Base-by-base conservation (phyloP, 2,329 filamentous ascomycete genomes). In the Leptographium radiaticola region DNA sequence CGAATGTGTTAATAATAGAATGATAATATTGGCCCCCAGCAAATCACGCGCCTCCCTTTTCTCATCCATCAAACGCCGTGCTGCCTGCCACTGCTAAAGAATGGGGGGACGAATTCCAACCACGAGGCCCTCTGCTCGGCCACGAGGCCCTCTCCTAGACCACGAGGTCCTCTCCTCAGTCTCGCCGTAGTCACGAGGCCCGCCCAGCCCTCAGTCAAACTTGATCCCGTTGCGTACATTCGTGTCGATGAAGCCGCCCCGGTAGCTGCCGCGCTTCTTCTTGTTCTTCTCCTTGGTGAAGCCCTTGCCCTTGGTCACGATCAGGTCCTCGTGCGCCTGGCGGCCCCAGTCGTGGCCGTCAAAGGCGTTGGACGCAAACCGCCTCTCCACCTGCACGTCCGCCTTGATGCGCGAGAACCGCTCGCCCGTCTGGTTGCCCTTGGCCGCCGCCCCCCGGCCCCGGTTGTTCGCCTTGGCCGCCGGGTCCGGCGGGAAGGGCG, bases 241-340 rank as follows among this genome's bases (percentile, higher is more conserved):
- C 52, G 91, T 86, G 66, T 98, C 90, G 63, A 98, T 95, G 52
- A 78, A 70, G 8, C 93, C 93, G 46, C 93, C 93, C 49, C 86
- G 83, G 76, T 95, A 98, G 60, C 85, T 88, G 51, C 93, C 93
- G 62, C 83, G 78, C 77, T 89, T 90, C 79, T 89, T 93, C 77
- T 98, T 98, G 73, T 98, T 98, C 83, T 98, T 98, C 75, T 97
- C 93, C 76, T 98, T 98, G 56, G 91, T 97, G 71, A 98, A 98
- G 5, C 89, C 89, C 73, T 96, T 97, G 63, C 93, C 93, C 67
- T 86, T 88, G 36, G 91, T 97, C 42, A 95, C 80, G 49, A 89
- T 87, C 58, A 98, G 73, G 66, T 96, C 90, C 61, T 89, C 80
- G 65, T 90, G 87, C 10, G 94, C 94, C 61, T 83, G 83, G 62